Evolutionary conservation across 2,329 filamentous ascomycete genomes (phyloP), one percentile per base, ranked within the genome.

Genomic region (Sporothrix pallida): DNA sequence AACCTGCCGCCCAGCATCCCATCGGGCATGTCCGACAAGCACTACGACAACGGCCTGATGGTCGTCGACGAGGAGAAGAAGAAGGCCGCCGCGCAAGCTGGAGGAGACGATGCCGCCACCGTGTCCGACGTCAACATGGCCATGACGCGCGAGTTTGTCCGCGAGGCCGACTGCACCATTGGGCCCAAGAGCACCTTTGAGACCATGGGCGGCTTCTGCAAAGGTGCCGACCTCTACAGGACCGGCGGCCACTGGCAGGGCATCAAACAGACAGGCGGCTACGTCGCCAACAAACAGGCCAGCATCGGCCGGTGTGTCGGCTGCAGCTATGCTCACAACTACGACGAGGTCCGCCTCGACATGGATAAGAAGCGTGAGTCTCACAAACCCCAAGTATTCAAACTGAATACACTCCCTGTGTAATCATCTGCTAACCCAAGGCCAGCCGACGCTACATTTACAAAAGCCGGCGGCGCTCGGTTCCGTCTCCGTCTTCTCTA

Each of bases 401-500:
- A 4, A 12, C 1, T 20, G 3, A 58, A 6, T 23, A 13, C 6
- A 52, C 26, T 31, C 23, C 9, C 15, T 15, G 63, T 37, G 7
- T 50, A n/a, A 26, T 23, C 20, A 7, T 12, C 2, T 23, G 23
- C 72, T 73, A 76, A 74, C 52, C 2, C 9, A 37, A 9, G 9
- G 2, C 42, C 71, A 83, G 82, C 80, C 26, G 79, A 80, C 65
- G 81, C 79, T 5, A 82, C 81, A 10, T 80, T 81, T 42, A 75
- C 75, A 37, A 80, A 80, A 26, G 77, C 76, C 5, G 82, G 82
- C 2, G 78, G 73, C 46, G 70, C 83, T 4, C 77, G 79, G 0
- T 84, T 83, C 76, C 83, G 83, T 5, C 78, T 83, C 15, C 81
- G 83, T 0, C 80, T 85, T 37, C 79, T 84, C 12, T 83, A 82